phyloP scores from a whole-genome alignment of 805 yeast genomes.

The Sugiyamaella americana region DNA sequence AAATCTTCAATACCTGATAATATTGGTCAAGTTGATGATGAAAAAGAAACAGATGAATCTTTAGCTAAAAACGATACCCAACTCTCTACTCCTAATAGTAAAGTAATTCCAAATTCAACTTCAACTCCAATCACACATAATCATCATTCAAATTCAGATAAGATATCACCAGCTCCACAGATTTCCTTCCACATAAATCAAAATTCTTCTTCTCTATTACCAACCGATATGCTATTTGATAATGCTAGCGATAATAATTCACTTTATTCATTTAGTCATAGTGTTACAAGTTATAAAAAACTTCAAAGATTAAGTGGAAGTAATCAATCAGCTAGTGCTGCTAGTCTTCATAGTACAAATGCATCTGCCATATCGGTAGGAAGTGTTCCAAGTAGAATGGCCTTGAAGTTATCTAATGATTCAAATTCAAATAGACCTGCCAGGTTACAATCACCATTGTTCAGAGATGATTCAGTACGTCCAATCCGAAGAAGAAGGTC shows the following conservation, averaged over 20 bases:
- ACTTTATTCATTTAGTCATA: background rate
- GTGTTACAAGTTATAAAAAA: background rate
- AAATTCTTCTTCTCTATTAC: constrained; percentile 9
- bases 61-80: too few species aligned
- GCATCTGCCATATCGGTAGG: background rate
- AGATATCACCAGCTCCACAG: constrained; percentile 8
- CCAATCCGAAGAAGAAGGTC: constrained; percentile 4
- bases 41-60: background rate
- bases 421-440: background rate
- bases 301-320: background rate
- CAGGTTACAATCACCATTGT: constrained; percentile 1
- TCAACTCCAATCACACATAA: background rate
- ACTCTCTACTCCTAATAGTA: background rate
- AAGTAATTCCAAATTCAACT: background rate
- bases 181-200: constrained; percentile 15
- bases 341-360: background rate
- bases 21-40: background rate
- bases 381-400: background rate
- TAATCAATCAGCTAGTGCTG: background rate
- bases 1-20: background rate
- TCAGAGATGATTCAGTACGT: background rate
- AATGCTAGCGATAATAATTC: background rate
- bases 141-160: background rate
- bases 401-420: too few species aligned
- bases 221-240: constrained; percentile 3